Percentiles rank a stretch among this genome's conserved stretches.
Evolutionary conservation across 306 rosid genomes (phyloP).

Genomic region (Lathyrus tuberosus): DNA sequence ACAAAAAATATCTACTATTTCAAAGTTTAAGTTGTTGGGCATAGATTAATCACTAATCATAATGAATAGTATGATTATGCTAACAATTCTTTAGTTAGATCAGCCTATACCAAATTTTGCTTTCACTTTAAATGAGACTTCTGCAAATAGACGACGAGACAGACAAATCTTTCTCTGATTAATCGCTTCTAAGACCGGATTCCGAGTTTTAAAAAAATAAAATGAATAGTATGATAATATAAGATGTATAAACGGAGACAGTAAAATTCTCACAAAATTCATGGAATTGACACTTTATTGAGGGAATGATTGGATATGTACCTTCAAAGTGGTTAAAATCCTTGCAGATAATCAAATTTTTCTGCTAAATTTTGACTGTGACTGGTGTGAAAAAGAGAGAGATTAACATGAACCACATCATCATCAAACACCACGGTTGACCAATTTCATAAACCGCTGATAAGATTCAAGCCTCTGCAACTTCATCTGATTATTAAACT

Average conservation of each 20-base stretch:
- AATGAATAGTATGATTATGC: not conserved
- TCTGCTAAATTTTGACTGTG: constrained; percentile 40
- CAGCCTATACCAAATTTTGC: too few species aligned
- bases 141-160: too few species aligned
- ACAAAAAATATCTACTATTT: constrained; percentile 39
- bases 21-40: constrained; percentile 1
- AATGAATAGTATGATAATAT: not conserved
- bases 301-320: not conserved
- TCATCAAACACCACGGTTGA: constrained; percentile 44
- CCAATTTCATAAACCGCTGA: constrained; percentile 61
- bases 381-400: constrained; percentile 44
- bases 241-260: not conserved
- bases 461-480: constrained; percentile 82
- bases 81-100: too few species aligned
- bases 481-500: constrained; percentile 61
- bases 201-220: too few species aligned
- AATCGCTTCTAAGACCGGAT: too few species aligned
- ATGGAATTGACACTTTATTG: constrained; percentile 4
- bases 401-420: constrained; percentile 24
- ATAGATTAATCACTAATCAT: not conserved
- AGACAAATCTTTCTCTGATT: too few species aligned
- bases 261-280: constrained; percentile 28
- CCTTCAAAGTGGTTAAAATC: constrained; percentile 41
- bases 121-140: too few species aligned
- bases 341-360: constrained; percentile 32